These are phyloP conservation scores for Arthroderma sp. DNA, from an alignment of 2,329 filamentous ascomycete species.

Conservation along the genomic window DNA sequence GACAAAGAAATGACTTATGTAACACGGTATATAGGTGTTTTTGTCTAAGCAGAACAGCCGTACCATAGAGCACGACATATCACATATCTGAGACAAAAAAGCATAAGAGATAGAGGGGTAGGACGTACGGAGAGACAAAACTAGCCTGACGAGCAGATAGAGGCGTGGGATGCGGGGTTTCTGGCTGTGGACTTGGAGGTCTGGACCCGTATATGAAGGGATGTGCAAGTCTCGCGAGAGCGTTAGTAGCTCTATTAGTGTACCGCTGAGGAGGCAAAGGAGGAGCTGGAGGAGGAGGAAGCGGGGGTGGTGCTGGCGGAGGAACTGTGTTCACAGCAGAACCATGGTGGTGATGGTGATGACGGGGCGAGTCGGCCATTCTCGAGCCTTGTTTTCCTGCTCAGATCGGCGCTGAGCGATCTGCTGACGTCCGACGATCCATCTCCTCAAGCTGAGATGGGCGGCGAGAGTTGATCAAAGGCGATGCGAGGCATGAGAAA, in stretches of 20 bases:
- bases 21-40: too few relatives aligned
- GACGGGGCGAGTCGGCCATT: conserved; percentile 12
- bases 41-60: too few relatives aligned
- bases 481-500: too few relatives aligned
- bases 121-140: conserved; percentile 28
- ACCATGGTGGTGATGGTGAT: conserved; percentile 14
- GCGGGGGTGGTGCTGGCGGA: conserved; percentile 6
- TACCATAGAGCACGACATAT: too few relatives aligned
- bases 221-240: conserved; percentile 40
- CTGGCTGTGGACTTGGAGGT: conserved; percentile 39
- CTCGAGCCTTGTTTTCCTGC: conserved; percentile 4
- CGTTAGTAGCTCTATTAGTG: conserved; percentile 33
- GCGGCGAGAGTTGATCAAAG: too few relatives aligned
- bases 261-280: conserved; percentile 28
- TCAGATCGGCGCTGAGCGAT: conserved; percentile 10
- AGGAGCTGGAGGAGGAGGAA: conserved; percentile 19
- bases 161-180: conserved; percentile 19
- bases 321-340: conserved; percentile 17
- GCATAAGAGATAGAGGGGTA: background rate
- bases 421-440: conserved; percentile 12
- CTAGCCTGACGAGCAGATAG: conserved; percentile 21
- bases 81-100: background rate
- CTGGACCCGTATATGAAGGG: conserved; percentile 42
- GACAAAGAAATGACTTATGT: too few relatives aligned
- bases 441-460: conserved; percentile 6